Evolutionary conservation across 176 grass and related monocot genomes (phyloP), one percentile per base, ranked within the genome.

Genomic region (Aegilops speltoides): DNA sequence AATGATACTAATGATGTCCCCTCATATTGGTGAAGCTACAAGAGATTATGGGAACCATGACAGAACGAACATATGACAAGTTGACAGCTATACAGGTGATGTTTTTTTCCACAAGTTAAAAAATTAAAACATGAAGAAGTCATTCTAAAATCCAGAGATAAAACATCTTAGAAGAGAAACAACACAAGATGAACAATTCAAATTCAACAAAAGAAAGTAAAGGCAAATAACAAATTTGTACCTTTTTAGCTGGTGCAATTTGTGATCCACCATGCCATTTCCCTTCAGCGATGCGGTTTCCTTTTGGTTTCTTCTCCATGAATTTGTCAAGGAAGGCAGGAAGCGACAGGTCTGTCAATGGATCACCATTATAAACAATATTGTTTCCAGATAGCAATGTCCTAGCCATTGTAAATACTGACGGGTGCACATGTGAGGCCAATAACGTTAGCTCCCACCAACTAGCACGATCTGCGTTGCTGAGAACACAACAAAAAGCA

Each of bases 291-390:
- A 92, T 91, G 64, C 75, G 84, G 74, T 91, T 94, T 33, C 79
- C 68, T 79, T 98, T 98, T 59, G 96, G 96, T 64, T 98, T 98
- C 88, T 98, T 98, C 83, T 98, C 96, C 96, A 98, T 95, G 73
- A 98, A 98, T 68, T 98, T 98, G 78, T 98, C 93, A 25, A 98
- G 86, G 84, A 98, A 98, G 11, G 96, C 90, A 73, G 84, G 11
- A 82, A 98, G 91, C 4, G 93, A 98, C 54, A 98, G 78, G 76
- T 95, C 96, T 45, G 64, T 91, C 69, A 98, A 77, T 56, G 96
- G 96, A 83, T 98, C 92, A 70, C 96, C 96, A 73, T 74, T 96
- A 73, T 98, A 98, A 85, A 98, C 86, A 79, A 98, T 98, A 85
- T 91, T 91, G 79, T 89, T 92, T 22, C 96, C 96, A 62, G 88